A percentile compares a stretch with the other conserved stretches of the same genome.
Conservation (phyloP, 495 filamentous ascomycete species). For the Hypoxylon intermedium region DNA sequence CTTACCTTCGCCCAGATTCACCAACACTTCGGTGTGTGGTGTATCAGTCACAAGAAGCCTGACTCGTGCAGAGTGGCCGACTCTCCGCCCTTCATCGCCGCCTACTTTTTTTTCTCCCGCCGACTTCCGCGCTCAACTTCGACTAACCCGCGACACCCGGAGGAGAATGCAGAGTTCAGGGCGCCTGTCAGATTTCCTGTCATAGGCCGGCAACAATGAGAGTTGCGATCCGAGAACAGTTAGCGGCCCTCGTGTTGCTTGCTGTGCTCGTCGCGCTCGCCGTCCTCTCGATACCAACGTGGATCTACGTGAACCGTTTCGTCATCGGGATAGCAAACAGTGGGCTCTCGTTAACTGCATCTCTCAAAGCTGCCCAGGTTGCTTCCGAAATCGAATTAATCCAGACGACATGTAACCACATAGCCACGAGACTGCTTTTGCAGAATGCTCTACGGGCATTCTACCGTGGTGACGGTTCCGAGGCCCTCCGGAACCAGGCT, state of each 20-base stretch:
- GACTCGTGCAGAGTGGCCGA: not conserved
- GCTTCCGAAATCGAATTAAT: constrained; percentile 76
- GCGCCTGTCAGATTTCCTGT: constrained; percentile 32
- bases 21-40: constrained; percentile 20
- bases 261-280: constrained; percentile 71
- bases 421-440: constrained; percentile 70
- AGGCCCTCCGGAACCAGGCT: constrained; percentile 63
- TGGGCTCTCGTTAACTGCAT: constrained; percentile 77
- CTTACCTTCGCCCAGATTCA: constrained; percentile 8
- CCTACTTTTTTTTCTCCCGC: not conserved
- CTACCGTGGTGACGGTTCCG: constrained; percentile 60
- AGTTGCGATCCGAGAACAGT: constrained; percentile 82
- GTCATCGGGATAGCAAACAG: constrained; percentile 66
- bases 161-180: constrained; percentile 33
- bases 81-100: not conserved
- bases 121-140: constrained; percentile 21
- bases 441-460: constrained; percentile 68
- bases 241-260: constrained; percentile 75
- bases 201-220: constrained; percentile 67
- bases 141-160: not conserved
- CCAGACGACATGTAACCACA: constrained; percentile 70
- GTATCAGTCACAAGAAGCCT: constrained; percentile 8
- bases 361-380: constrained; percentile 82
- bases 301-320: constrained; percentile 79
- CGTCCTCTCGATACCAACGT: constrained; percentile 57